Conservation (phyloP, 345 rosid genomes). For the Cardiospermum halicacabum region DNA sequence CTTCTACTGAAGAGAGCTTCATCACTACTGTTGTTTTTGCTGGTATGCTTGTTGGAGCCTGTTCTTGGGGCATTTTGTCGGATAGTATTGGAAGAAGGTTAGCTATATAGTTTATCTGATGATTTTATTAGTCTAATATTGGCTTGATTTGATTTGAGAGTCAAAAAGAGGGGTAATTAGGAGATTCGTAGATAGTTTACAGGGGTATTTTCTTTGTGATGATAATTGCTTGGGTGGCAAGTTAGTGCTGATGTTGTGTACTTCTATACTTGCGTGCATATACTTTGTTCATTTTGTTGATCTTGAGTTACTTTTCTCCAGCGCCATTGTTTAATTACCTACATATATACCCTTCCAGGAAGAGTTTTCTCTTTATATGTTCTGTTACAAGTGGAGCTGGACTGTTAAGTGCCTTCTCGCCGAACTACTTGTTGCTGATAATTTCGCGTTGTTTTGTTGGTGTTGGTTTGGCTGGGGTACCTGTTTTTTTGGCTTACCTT, state of each 20-base stretch:
- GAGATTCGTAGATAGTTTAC: background rate
- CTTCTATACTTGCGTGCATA: background rate
- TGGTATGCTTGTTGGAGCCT: slow-evolving; percentile 50
- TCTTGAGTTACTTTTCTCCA: background rate
- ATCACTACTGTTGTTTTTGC: slow-evolving; percentile 36
- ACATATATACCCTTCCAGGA: slow-evolving; percentile 34
- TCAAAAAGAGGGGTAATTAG: too few relatives aligned
- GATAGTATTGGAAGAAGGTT: slow-evolving; percentile 44
- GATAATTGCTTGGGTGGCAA: background rate
- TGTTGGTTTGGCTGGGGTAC: slow-evolving; percentile 56
- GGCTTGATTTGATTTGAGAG: too few relatives aligned
- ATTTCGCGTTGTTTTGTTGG: slow-evolving; percentile 49
- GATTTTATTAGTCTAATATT: too few relatives aligned
- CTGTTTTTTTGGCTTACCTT: slow-evolving; percentile 50
- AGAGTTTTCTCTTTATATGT: slow-evolving; percentile 40
- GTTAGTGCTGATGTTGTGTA: background rate
- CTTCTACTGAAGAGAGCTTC: slow-evolving; percentile 33
- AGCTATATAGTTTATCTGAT: background rate
- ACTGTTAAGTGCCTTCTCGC: slow-evolving; percentile 48
- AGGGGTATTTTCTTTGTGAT: background rate
- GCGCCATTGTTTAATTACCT: slow-evolving; percentile 4
- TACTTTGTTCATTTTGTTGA: background rate
- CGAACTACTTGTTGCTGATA: slow-evolving; percentile 34
- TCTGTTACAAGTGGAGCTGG: slow-evolving; percentile 48
- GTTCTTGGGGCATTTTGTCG: slow-evolving; percentile 42